Evolutionary conservation across 371 early-diverging fungal species (phyloP).

Genomic region (Lichtheimia hyalospora): DNA sequence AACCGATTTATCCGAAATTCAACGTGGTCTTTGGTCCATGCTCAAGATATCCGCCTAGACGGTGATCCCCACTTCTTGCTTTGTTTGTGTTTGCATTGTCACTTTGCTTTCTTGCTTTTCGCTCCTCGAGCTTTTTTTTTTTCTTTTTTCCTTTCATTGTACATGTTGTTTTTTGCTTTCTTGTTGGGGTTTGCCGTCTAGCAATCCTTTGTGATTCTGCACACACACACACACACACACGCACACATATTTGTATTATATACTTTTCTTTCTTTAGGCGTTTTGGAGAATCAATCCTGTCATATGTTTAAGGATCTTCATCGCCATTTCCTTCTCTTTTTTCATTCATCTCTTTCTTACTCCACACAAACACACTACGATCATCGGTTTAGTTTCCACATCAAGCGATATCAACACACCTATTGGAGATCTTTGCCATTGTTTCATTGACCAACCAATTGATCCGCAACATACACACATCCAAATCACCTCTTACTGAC

Average conservation of each 20-base stretch:
- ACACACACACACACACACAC: background rate
- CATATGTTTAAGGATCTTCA: slow-evolving; percentile 11
- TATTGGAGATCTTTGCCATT: too few relatives aligned
- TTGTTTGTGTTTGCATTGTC: background rate
- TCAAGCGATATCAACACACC: background rate
- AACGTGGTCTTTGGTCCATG: slow-evolving; percentile 46
- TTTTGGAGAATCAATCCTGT: background rate
- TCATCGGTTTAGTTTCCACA: background rate
- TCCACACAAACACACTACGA: background rate
- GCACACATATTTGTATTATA: background rate
- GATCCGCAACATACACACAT: background rate
- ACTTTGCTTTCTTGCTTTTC: background rate
- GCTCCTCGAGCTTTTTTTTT: slow-evolving; percentile 1
- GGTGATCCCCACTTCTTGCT: background rate
- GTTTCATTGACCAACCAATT: too few relatives aligned
- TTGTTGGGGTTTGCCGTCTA: slow-evolving; percentile 4
- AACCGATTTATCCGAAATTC: slow-evolving; percentile 44
- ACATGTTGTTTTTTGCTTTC: slow-evolving; percentile 3
- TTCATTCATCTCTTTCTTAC: background rate
- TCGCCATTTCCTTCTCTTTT: slow-evolving; percentile 4
- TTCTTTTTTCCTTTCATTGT: slow-evolving; percentile 3
- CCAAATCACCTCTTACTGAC: background rate
- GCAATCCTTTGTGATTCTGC: background rate
- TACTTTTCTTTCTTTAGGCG: slow-evolving; percentile 1
- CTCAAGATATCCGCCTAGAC: slow-evolving; percentile 44